Percentiles rank a stretch among this genome's conserved stretches.
Conservation (phyloP, 805 yeast genomes). For the Hanseniaspora lindneri region DNA sequence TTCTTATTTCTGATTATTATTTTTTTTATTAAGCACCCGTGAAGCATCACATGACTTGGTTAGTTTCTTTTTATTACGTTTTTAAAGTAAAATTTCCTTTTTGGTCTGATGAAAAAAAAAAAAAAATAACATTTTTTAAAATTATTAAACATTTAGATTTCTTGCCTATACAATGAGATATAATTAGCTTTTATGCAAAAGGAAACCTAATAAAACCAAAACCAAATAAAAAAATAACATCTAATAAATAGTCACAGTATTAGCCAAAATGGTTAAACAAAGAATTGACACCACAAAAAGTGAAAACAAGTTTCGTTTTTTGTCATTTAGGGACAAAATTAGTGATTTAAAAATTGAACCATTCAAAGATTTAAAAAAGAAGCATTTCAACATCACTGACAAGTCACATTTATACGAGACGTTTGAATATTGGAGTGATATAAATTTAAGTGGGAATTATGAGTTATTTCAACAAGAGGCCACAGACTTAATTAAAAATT, state of each 20-base stretch:
- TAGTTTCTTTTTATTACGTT: too few species aligned
- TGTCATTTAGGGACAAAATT: constrained; percentile 73
- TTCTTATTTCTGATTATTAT: too few species aligned
- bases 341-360: constrained; percentile 81
- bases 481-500: constrained; percentile 46
- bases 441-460: constrained; percentile 64
- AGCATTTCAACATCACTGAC: constrained; percentile 60
- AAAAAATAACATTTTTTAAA: too few species aligned
- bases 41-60: too few species aligned
- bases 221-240: constrained; percentile 18
- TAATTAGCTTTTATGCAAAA: too few species aligned
- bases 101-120: too few species aligned
- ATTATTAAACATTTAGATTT: too few species aligned
- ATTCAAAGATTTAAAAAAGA: constrained; percentile 39
- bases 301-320: constrained; percentile 46
- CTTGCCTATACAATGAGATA: too few species aligned
- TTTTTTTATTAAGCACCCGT: too few species aligned
- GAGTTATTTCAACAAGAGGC: constrained; percentile 49
- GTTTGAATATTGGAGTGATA: constrained; percentile 76
- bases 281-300: constrained; percentile 41
- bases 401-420: constrained; percentile 70
- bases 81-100: too few species aligned
- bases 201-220: constrained; percentile 19
- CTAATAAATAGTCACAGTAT: neutral
- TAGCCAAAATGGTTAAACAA: constrained; percentile 26